Evolutionary conservation across 2,329 filamentous ascomycete species (phyloP), one percentile per base, ranked within the genome.

Genomic region (Chalaropsis ovoidea): DNA sequence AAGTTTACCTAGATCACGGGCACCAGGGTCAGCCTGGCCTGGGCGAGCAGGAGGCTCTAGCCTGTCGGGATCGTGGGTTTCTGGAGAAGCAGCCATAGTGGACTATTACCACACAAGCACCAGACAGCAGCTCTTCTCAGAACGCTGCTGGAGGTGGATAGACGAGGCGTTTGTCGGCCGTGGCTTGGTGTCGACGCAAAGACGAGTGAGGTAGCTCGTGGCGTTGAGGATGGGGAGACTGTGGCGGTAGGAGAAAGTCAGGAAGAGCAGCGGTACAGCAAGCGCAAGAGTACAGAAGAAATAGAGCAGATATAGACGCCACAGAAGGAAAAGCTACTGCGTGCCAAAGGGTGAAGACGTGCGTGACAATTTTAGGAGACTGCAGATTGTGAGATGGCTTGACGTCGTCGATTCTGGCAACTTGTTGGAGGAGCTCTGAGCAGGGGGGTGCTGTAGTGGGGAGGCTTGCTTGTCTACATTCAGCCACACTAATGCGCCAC

Each of bases 1-100:
- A 49, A 60, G 69, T 69, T 42, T 72, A 86, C 84, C 80, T 68
- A 85, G 76, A 66, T 86, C 82, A 72, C 80, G 83, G 54, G 83
- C 83, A 70, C 83, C 84, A 61, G 83, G 78, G 70, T 86, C 83
- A 54, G 78, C 75, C 41, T 76, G 27, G 10, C 63, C 66, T 22
- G 49, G 47, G 17, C 56, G 47, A 31, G 27, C 31, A 15, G 63
- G 63, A 22, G 49, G 49, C 39, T 63, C 66, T 19, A 67, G 63
- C 13, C 58, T 35, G 41, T 61, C 49, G 13, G 52, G 24, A 41
- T 19, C 17, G 43, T 61, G 42, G 19, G 63, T 24, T 52, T 65
- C 42, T 39, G 17, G 10, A 58, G 54, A 31, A 45, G 15, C n/a
- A 4, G 61, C 17, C 61, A 62, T 62, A 24, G 41, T 19, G 22